phyloP scores from a whole-genome alignment of 108 stramenopile genomes.

The Skeletonema grethae region DNA sequence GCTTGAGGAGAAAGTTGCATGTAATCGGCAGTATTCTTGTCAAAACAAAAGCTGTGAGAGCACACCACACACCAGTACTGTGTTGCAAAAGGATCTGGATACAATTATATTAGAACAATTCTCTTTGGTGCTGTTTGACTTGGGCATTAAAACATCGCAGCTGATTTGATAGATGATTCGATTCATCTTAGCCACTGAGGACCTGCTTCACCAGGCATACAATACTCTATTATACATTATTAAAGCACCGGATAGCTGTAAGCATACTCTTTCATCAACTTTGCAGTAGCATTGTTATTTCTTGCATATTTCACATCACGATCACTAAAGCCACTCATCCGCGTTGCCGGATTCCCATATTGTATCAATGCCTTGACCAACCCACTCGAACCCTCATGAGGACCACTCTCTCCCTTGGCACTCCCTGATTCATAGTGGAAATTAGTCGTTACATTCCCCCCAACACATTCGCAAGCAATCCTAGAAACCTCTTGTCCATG shows the following conservation, averaged over 20 bases:
- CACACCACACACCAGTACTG: too few species aligned
- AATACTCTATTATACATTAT: too few species aligned
- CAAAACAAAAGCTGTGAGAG: too few species aligned
- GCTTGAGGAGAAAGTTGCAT: too few species aligned
- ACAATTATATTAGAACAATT: too few species aligned
- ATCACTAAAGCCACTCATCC: slow-evolving; percentile 60
- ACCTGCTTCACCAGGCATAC: too few species aligned
- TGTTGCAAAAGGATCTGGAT: too few species aligned
- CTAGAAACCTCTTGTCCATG: slow-evolving; percentile 65
- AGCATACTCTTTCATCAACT: slow-evolving; percentile 61
- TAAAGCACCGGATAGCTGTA: slow-evolving; percentile 18
- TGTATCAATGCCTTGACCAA: slow-evolving; percentile 74
- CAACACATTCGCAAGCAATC: slow-evolving; percentile 75
- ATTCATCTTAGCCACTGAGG: too few species aligned
- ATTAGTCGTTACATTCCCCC: slow-evolving; percentile 50
- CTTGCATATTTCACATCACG: slow-evolving; percentile 61
- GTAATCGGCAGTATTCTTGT: too few species aligned
- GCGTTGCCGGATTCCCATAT: slow-evolving; percentile 67
- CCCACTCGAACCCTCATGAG: slow-evolving; percentile 63
- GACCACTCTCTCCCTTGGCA: slow-evolving; percentile 53
- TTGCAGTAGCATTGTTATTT: slow-evolving; percentile 41
- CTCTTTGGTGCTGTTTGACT: too few species aligned
- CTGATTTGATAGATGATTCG: too few species aligned
- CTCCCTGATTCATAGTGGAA: slow-evolving; percentile 66
- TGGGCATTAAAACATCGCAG: too few species aligned